These are phyloP conservation scores for Poterioochromonas sp. DNA, from an alignment of 352 stramenopile species.

Conservation along the genomic window DNA sequence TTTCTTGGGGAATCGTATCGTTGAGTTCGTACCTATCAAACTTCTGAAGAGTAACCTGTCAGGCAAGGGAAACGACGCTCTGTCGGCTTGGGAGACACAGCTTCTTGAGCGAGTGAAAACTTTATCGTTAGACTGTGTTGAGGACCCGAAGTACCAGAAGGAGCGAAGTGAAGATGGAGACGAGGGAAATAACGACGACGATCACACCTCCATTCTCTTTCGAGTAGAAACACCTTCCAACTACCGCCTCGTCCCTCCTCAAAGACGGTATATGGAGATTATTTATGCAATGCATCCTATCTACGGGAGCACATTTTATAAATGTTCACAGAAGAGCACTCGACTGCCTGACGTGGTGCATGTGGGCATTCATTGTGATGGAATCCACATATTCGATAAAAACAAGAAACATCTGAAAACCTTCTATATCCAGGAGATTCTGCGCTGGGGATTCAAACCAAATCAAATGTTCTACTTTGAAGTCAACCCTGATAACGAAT, in stretches of 20 bases:
- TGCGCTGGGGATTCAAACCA: constrained; percentile 17
- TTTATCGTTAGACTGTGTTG: background rate
- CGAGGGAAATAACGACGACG: background rate
- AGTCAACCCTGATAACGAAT: background rate
- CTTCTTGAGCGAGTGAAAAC: background rate
- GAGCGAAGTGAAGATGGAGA: background rate
- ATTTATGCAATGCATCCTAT: background rate
- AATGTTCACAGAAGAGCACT: background rate
- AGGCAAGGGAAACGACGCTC: background rate
- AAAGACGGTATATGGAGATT: constrained; percentile 1
- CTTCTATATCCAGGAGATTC: constrained; percentile 12
- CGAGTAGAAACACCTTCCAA: background rate
- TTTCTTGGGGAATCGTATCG: constrained; percentile 23
- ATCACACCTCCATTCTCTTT: background rate
- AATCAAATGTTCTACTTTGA: constrained; percentile 19
- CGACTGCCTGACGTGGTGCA: background rate
- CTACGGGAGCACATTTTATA: background rate
- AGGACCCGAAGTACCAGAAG: background rate
- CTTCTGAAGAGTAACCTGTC: background rate
- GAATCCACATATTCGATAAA: constrained; percentile 25
- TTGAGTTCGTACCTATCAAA: constrained; percentile 15
- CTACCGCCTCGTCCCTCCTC: background rate
- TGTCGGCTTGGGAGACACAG: constrained; percentile 9
- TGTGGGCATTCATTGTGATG: background rate
- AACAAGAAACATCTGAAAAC: background rate